Evolutionary conservation across 208 protist species (phyloP).

Genomic region (Angomonas desouzai): DNA sequence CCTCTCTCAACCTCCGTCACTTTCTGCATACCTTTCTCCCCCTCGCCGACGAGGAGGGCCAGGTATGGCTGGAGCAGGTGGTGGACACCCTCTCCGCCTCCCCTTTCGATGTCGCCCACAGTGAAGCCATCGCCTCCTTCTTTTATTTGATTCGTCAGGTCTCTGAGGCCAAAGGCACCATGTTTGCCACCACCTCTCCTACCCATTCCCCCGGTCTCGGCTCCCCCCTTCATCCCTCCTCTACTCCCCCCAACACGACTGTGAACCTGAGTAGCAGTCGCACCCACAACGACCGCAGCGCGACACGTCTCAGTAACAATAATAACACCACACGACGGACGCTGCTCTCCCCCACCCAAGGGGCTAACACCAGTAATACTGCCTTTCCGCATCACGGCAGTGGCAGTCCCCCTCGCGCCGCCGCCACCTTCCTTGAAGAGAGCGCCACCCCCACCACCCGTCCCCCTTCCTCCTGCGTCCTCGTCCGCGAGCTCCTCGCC

Average conservation of each 20-base stretch:
- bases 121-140: constrained; percentile 20
- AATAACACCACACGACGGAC: not conserved
- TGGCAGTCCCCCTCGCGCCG: not conserved
- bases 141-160: constrained; percentile 21
- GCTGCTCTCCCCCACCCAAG: not conserved
- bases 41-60: constrained; percentile 35
- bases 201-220: not conserved
- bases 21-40: constrained; percentile 36
- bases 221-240: not conserved
- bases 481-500: constrained; percentile 46
- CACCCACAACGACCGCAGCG: not conserved
- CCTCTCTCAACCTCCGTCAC: constrained; percentile 36
- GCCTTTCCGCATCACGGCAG: not conserved
- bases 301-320: not conserved
- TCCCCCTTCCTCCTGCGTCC: not conserved
- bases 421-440: not conserved
- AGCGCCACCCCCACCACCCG: not conserved
- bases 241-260: too few relatives aligned
- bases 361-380: not conserved
- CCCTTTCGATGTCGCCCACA: constrained; percentile 56
- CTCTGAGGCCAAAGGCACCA: constrained; percentile 17
- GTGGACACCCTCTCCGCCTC: constrained; percentile 22
- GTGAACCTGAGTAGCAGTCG: too few relatives aligned
- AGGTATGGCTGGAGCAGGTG: constrained; percentile 37
- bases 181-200: not conserved